Evolutionary conservation across 495 filamentous ascomycete genomes (phyloP), one percentile per base, ranked within the genome.

Genomic region (Aspergillus avenaceus): DNA sequence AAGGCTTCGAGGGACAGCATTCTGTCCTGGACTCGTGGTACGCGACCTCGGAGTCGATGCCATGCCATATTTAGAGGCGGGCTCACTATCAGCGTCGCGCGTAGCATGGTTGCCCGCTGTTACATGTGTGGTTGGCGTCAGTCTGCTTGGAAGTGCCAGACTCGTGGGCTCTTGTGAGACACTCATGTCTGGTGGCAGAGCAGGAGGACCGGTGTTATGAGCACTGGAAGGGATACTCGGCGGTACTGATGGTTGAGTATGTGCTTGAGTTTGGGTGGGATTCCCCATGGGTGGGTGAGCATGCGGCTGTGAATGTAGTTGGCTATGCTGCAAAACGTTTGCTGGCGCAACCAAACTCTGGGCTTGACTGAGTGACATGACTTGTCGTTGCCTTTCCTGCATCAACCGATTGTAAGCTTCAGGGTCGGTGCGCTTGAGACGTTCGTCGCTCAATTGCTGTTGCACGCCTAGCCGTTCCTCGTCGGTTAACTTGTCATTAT

Each of bases 401-500:
- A 63, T 45, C 45, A 53, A 28, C 14, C 43, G 57, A 4, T 45
- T 14, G 41, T 67, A 79, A 12, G 63, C 70, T 13, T 21, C 47
- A 5, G 73, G 75, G 52, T 82, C 64, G 8, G 58, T 60, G 18
- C 77, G 77, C 52, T 66, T 71, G 12, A 80, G 61, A 11, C 63
- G 60, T 40, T 79, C 70, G 38, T 79, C 67, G 16, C 59, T 52
- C 8, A 74, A 44, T 43, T 75, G 56, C 44, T 73, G 45, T 25
- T 73, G 62, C 1, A 79, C 78, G 27, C 73, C 72, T 29, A 61
- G 62, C 25, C 58, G 51, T 51, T 87, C 84, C 49, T 81, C 81
- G 14, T 70, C 73, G 0, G 79, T 82, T 21, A 87, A 63, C 7
- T 64, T 61, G 29, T 83, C 78, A 21, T 79, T 71, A 41, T 79